Conservation (phyloP, 306 rosid species). For the Cucurbita pepo region DNA sequence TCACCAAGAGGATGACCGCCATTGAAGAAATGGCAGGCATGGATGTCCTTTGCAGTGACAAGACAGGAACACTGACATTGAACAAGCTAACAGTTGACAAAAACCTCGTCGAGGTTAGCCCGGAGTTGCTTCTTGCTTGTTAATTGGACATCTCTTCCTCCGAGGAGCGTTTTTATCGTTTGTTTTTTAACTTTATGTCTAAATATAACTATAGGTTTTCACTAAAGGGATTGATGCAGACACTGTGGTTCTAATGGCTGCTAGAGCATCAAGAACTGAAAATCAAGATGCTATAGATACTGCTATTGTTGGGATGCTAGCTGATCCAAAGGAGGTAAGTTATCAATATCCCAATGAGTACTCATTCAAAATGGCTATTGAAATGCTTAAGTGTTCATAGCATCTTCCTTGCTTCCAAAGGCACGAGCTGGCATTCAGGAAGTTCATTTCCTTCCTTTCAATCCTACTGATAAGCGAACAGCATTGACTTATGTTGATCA, state of each 20-base stretch:
- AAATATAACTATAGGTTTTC: constrained; percentile 43
- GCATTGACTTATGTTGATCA: constrained; percentile 82
- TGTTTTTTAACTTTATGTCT: constrained; percentile 3
- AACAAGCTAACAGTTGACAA: constrained; percentile 89
- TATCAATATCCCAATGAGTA: background rate
- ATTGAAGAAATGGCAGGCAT: constrained; percentile 99
- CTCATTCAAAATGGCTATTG: background rate
- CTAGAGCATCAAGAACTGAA: constrained; percentile 83
- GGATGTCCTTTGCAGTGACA: constrained; percentile 99
- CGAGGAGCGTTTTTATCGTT: background rate
- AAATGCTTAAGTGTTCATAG: background rate
- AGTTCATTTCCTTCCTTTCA: constrained; percentile 92
- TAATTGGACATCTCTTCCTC: background rate
- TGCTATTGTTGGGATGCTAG: constrained; percentile 91
- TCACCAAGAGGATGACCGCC: constrained; percentile 98
- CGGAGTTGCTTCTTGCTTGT: constrained; percentile 11
- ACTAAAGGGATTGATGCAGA: constrained; percentile 85
- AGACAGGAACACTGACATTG: constrained; percentile 88
- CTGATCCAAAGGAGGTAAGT: constrained; percentile 92
- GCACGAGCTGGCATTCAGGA: constrained; percentile 98
- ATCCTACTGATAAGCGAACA: constrained; percentile 95
- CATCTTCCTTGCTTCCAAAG: constrained; percentile 18
- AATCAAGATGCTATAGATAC: constrained; percentile 97
- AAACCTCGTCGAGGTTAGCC: constrained; percentile 72
- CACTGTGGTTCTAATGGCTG: constrained; percentile 89